Evolutionary conservation across 768 basidiomycete genomes (phyloP).

Genomic region (Gymnopilus dilepis): DNA sequence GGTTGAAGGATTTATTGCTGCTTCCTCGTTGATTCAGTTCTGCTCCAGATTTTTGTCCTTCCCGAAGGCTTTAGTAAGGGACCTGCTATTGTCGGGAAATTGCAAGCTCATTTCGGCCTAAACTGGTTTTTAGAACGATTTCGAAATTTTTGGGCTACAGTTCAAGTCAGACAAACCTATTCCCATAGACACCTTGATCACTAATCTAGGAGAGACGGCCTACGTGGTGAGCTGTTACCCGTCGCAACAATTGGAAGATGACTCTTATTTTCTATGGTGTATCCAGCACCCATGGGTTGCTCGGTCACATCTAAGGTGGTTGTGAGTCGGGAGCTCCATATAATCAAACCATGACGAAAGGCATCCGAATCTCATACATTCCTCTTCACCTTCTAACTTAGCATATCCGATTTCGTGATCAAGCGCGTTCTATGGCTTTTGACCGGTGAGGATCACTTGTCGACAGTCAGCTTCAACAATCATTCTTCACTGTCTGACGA

Average conservation of each 20-base stretch:
- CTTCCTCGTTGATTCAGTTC: not conserved
- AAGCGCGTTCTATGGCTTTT: constrained; percentile 65
- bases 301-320: constrained; percentile 59
- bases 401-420: constrained; percentile 61
- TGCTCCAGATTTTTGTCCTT: constrained; percentile 55
- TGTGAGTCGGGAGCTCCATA: constrained; percentile 36
- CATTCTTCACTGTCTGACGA: not conserved
- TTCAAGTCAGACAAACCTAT: constrained; percentile 45
- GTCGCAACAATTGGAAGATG: not conserved
- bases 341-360: too few relatives aligned
- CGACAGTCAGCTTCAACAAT: not conserved
- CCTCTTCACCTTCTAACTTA: constrained; percentile 14
- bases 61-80: constrained; percentile 55
- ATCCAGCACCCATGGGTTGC: constrained; percentile 66
- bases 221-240: constrained; percentile 46
- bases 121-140: constrained; percentile 48
- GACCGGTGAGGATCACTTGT: constrained; percentile 41
- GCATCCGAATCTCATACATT: too few relatives aligned
- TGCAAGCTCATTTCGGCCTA: not conserved
- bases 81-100: not conserved
- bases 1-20: not conserved
- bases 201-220: constrained; percentile 60
- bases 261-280: not conserved
- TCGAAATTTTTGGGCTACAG: constrained; percentile 54
- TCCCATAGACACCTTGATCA: constrained; percentile 56